These are phyloP conservation scores for Ambrosia hybrid DNA, from an alignment of 140 eudicot species.

Conservation along the genomic window DNA sequence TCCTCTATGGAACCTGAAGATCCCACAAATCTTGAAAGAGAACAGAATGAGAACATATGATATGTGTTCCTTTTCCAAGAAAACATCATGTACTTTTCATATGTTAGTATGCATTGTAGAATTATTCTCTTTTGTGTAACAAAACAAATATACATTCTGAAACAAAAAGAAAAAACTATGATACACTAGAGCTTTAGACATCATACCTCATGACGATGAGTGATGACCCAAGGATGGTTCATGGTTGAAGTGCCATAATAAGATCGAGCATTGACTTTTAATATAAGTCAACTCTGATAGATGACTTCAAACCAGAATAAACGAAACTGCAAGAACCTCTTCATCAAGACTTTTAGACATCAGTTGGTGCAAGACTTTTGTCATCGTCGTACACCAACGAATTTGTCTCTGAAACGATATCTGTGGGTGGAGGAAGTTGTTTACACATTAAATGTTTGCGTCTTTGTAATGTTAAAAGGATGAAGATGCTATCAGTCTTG, in stretches of 20 bases:
- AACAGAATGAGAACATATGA: conserved; percentile 17
- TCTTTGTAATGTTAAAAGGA: conserved; percentile 79
- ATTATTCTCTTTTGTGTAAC: conserved; percentile 1
- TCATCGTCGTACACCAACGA: conserved; percentile 22
- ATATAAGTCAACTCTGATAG: conserved; percentile 9
- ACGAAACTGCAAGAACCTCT: conserved; percentile 19
- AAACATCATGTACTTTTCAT: conserved; percentile 28
- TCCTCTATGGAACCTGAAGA: conserved; percentile 26
- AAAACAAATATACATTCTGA: too few relatives aligned
- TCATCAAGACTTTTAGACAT: conserved; percentile 22
- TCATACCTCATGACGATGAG: conserved; percentile 30
- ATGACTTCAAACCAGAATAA: conserved; percentile 17
- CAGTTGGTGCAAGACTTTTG: conserved; percentile 34
- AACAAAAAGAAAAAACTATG: conserved; percentile 3
- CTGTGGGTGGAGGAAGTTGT: conserved; percentile 62
- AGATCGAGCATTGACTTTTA: neutral
- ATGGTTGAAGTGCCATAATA: conserved; percentile 4
- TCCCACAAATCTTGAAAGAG: conserved; percentile 13
- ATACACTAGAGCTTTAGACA: conserved; percentile 35
- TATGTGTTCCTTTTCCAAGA: neutral
- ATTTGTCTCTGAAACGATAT: conserved; percentile 38
- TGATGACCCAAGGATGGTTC: conserved; percentile 14
- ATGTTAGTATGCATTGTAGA: conserved; percentile 29
- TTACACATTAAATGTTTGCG: conserved; percentile 93
- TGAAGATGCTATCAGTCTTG: conserved; percentile 76